Percentiles rank a stretch among this genome's conserved stretches.
Conservation (phyloP, 169 alveolate species). For the Cryptosporidium andersoni region DNA sequence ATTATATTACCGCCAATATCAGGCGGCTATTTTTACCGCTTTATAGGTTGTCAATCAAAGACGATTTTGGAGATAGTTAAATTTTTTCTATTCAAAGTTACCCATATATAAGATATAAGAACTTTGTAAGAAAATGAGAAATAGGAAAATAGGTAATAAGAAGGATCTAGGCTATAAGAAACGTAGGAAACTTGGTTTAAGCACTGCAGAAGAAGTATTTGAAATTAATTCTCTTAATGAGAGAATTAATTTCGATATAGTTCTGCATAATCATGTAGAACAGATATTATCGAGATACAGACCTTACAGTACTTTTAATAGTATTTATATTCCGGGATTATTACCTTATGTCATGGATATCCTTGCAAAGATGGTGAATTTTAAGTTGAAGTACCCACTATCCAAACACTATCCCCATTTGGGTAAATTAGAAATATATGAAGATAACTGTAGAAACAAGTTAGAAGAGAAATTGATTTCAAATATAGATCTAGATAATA, state of each 20-base stretch:
- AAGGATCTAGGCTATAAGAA: conserved; percentile 12
- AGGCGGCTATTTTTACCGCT: no score
- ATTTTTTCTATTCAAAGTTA: background rate
- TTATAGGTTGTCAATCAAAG: no score
- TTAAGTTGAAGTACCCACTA: background rate
- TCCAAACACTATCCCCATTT: background rate
- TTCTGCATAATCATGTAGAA: background rate
- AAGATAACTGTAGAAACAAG: no score
- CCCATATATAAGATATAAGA: background rate
- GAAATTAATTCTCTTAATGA: conserved; percentile 27
- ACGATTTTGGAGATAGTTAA: no score
- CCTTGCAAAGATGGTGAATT: background rate
- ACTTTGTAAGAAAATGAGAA: background rate
- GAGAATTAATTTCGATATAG: conserved; percentile 16
- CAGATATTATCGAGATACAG: background rate
- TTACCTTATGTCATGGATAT: conserved; percentile 10
- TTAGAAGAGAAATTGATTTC: no score
- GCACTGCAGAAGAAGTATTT: conserved; percentile 45
- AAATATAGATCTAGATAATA: background rate
- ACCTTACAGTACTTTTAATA: background rate
- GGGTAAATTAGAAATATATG: no score
- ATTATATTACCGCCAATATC: no score
- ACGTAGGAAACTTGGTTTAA: conserved; percentile 7
- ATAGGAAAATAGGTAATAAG: background rate
- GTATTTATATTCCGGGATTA: background rate